A percentile compares a stretch with the other conserved stretches of the same genome.
Conservation (phyloP, 371 early-diverging fungal species). For the Apophysomyces ossiformis region DNA sequence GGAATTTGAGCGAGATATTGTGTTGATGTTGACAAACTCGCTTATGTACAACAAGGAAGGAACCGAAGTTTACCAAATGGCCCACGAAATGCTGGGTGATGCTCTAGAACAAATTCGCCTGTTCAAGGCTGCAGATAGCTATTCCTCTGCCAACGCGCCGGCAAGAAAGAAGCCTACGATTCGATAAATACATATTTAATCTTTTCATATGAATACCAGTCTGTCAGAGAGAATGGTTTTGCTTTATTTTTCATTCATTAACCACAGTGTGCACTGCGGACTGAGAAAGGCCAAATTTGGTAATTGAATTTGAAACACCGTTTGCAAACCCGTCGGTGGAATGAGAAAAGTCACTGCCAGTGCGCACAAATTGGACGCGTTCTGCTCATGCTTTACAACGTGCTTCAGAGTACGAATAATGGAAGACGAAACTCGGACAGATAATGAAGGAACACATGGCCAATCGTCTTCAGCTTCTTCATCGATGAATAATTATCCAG, state of each 20-base stretch:
- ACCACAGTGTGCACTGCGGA: neutral
- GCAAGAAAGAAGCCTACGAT: neutral
- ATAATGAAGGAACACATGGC: neutral
- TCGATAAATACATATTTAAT: neutral
- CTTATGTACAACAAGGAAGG: slow-evolving; percentile 88
- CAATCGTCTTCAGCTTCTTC: neutral
- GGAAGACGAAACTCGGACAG: slow-evolving; percentile 1
- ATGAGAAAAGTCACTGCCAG: too few relatives aligned
- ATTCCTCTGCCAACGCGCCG: slow-evolving; percentile 1
- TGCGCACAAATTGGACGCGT: neutral
- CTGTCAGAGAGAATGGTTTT: neutral
- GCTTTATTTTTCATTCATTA: neutral
- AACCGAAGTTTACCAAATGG: slow-evolving; percentile 84
- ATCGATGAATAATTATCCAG: neutral
- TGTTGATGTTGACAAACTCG: slow-evolving; percentile 86
- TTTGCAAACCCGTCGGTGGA: too few relatives aligned
- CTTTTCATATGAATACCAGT: neutral
- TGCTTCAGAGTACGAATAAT: neutral
- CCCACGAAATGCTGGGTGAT: slow-evolving; percentile 77
- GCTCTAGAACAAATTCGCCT: slow-evolving; percentile 57
- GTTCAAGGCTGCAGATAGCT: slow-evolving; percentile 42
- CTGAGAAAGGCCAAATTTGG: too few relatives aligned
- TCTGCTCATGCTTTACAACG: slow-evolving; percentile 1
- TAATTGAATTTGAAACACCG: too few relatives aligned
- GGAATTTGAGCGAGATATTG: slow-evolving; percentile 88